Base-by-base conservation (phyloP, 257 asterid species). In the Euphrasia confusa region DNA sequence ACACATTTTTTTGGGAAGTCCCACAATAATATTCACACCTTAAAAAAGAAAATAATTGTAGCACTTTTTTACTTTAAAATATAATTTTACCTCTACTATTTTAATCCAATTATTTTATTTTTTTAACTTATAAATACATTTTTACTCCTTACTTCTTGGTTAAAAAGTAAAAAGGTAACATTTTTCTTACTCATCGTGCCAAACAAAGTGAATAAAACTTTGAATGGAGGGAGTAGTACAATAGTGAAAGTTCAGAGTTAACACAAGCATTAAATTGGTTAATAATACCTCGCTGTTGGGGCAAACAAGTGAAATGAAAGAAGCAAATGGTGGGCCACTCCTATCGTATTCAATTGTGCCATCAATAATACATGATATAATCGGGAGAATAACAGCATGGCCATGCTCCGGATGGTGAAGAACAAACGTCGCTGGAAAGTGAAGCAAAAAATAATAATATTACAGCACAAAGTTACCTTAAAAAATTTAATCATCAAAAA, bases 331-430 rank as follows among this genome's bases (percentile, higher is more conserved):
- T 47, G 94, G 86, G 54, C 74, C 61, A 50, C 61, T 77, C 71
- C 75, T 74, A 71, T 83, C 74, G 60, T 89, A 89, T 68, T 86
- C 89, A 68, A 89, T 67, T 49, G 80, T 72, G 32, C 91, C 94
- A 81, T 86, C 88, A 7, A 86, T 78, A 39, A 86, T 79, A 68
- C 94, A 83, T 58, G 95, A 89, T 66, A 89, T 82, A 57, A 89
- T 86, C 61, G 97, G 95, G 68, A 78, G 88, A 68, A 86, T 75
- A 55, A 89, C 97, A 65, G 89, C 73, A 65, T 80, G 89, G 9
- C 95, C 91, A 70, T 84, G 94, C 80, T 89, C 97, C 13, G 95
- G 97, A 75, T 86, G 97, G 68, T 84, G 89, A 80, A 89, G 91
- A 67, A 89, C 85, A 49, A 89, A 86, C 15, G 83, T 79, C 49